Percentiles rank a stretch among this genome's conserved stretches.
Evolutionary conservation across 1,139 yeast species (phyloP).

Genomic region (Yamadazyma diddensiae): DNA sequence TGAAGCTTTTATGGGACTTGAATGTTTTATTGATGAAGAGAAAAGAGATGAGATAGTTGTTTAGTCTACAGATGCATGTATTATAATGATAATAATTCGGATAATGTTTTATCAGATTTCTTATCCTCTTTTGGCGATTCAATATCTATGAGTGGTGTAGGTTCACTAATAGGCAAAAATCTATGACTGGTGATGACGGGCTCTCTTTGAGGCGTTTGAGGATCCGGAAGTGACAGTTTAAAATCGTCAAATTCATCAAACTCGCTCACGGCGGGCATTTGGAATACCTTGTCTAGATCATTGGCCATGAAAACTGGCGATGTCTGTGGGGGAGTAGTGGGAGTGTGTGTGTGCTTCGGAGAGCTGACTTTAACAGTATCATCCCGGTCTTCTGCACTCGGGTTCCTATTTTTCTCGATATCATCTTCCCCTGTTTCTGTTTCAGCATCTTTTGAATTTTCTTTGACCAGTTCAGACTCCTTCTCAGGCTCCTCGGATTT

Average conservation of each 20-base stretch:
- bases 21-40: conserved; percentile 73
- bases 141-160: conserved; percentile 14
- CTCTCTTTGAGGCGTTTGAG: conserved; percentile 4
- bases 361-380: no score
- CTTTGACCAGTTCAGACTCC: not conserved
- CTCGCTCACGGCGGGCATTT: conserved; percentile 6
- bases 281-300: conserved; percentile 13
- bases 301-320: conserved; percentile 6
- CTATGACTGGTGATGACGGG: conserved; percentile 9
- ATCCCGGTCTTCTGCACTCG: no score
- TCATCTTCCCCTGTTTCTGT: not conserved
- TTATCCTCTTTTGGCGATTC: conserved; percentile 4
- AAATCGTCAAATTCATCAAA: conserved; percentile 20
- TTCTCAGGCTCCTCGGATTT: conserved; percentile 1
- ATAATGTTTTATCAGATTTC: conserved; percentile 1
- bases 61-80: not conserved
- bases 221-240: conserved; percentile 15
- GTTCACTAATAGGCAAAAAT: conserved; percentile 15
- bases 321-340: not conserved
- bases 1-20: conserved; percentile 87
- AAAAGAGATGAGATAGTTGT: no score
- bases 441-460: not conserved
- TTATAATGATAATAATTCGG: conserved; percentile 11
- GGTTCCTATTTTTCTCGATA: not conserved
- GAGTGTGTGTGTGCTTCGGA: no score